These are phyloP conservation scores for Fragaria nilgerrensis DNA, from an alignment of 306 rosid species.

Conservation along the genomic window DNA sequence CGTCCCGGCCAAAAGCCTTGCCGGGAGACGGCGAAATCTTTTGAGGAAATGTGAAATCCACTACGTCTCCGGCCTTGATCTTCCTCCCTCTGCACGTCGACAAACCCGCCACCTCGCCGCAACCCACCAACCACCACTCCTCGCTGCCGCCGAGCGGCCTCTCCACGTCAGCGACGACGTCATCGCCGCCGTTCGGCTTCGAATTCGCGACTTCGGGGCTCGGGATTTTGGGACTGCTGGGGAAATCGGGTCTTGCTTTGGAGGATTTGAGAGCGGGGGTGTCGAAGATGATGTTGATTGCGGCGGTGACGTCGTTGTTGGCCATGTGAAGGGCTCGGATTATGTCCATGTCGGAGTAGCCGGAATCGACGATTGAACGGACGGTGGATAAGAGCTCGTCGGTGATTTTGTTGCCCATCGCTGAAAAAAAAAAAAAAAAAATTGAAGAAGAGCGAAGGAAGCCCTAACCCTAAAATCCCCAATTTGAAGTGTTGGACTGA, in stretches of 20 bases:
- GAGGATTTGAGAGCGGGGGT: constrained; percentile 35
- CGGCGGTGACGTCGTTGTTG: constrained; percentile 83
- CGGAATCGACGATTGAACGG: constrained; percentile 69
- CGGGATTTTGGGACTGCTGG: constrained; percentile 21
- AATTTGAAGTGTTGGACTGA: not conserved
- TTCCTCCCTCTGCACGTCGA: constrained; percentile 85
- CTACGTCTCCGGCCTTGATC: constrained; percentile 62
- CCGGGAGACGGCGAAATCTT: constrained; percentile 52
- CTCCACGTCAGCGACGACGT: constrained; percentile 21
- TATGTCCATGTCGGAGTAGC: constrained; percentile 79
- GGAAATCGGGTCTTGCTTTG: constrained; percentile 22
- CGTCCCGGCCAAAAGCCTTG: constrained; percentile 60
- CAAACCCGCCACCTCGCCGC: constrained; percentile 59
- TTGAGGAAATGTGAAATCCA: constrained; percentile 59
- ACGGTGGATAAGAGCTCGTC: constrained; percentile 72
- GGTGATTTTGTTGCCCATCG: constrained; percentile 67
- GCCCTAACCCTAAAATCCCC: constrained; percentile 37
- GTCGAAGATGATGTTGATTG: constrained; percentile 83
- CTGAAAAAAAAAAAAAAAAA: not conserved
- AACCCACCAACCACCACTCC: constrained; percentile 80
- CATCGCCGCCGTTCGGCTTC: constrained; percentile 20
- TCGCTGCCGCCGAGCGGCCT: constrained; percentile 24
- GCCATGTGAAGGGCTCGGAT: constrained; percentile 91
- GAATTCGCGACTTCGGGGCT: constrained; percentile 21
- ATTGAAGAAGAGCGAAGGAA: constrained; percentile 17